Evolutionary conservation across 2,329 filamentous ascomycete species (phyloP).

Genomic region (Berkeleyomyces basicola): DNA sequence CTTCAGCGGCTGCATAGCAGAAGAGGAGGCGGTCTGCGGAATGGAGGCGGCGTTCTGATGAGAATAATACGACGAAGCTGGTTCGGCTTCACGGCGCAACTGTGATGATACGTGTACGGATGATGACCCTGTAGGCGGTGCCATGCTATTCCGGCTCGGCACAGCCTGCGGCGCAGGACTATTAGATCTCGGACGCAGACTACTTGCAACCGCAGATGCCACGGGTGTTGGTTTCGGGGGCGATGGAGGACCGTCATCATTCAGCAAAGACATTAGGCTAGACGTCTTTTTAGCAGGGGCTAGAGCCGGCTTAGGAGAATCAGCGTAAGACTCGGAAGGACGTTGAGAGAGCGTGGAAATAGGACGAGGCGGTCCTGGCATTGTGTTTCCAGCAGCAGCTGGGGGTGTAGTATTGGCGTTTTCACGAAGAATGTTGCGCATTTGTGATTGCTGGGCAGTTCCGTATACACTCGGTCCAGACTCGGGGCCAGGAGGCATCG

Average conservation of each 20-base stretch:
- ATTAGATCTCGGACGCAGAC: constrained; percentile 31
- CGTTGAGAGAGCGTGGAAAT: constrained; percentile 4
- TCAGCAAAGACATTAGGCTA: constrained; percentile 45
- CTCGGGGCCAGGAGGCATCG: not conserved
- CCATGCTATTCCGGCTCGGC: constrained; percentile 26
- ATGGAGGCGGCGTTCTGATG: constrained; percentile 21
- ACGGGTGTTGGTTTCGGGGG: constrained; percentile 28
- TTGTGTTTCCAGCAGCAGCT: not conserved
- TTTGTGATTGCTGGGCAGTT: not conserved
- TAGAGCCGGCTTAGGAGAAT: constrained; percentile 16
- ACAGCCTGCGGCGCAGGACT: constrained; percentile 11
- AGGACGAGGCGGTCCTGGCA: not conserved
- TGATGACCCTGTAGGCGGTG: constrained; percentile 20
- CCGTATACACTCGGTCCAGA: not conserved
- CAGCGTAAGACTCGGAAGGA: constrained; percentile 2
- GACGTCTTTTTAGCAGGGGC: constrained; percentile 39
- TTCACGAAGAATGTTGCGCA: constrained; percentile 8
- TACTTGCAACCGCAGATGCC: constrained; percentile 29
- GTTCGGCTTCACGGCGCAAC: constrained; percentile 33
- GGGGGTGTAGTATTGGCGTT: not conserved
- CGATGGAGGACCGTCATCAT: constrained; percentile 37
- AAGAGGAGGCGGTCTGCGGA: constrained; percentile 18
- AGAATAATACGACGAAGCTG: constrained; percentile 24
- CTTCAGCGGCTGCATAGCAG: constrained; percentile 39
- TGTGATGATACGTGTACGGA: constrained; percentile 23